Evolutionary conservation across 31 red algal genomes (phyloP).

Genomic region (Bonnemaisonia californica): DNA sequence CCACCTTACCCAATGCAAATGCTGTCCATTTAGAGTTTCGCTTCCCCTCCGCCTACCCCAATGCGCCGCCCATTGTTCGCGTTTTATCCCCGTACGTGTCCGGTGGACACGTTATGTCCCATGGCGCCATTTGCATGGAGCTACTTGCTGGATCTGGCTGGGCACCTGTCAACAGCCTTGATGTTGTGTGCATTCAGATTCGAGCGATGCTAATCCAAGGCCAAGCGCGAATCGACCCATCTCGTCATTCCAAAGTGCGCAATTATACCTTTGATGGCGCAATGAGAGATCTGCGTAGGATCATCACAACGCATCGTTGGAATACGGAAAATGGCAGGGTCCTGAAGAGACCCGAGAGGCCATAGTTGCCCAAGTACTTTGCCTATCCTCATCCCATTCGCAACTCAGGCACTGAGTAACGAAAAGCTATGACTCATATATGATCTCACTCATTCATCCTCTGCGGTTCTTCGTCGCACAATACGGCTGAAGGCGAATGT

Average conservation of each 20-base stretch:
- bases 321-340: conserved; percentile 28
- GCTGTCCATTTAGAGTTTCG: conserved; percentile 52
- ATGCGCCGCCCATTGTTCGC: conserved; percentile 59
- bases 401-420: too few species aligned
- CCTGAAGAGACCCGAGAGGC: conserved; percentile 12
- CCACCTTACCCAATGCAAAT: conserved; percentile 3
- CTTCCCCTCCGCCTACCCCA: conserved; percentile 59
- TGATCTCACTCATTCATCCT: not conserved
- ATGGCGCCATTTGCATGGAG: conserved; percentile 76
- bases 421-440: too few species aligned
- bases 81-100: conserved; percentile 52
- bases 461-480: not conserved
- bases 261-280: conserved; percentile 58
- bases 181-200: conserved; percentile 66
- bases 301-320: conserved; percentile 47
- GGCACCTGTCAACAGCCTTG: conserved; percentile 68
- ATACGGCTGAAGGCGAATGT: not conserved
- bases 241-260: not conserved
- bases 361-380: not conserved
- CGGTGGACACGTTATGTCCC: conserved; percentile 40
- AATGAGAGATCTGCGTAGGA: conserved; percentile 32
- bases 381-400: conserved; percentile 16
- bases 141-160: conserved; percentile 61
- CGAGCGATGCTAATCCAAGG: conserved; percentile 57
- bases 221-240: conserved; percentile 27